phyloP scores from a whole-genome alignment of 331 rosid genomes.

The Arachis monticola region DNA sequence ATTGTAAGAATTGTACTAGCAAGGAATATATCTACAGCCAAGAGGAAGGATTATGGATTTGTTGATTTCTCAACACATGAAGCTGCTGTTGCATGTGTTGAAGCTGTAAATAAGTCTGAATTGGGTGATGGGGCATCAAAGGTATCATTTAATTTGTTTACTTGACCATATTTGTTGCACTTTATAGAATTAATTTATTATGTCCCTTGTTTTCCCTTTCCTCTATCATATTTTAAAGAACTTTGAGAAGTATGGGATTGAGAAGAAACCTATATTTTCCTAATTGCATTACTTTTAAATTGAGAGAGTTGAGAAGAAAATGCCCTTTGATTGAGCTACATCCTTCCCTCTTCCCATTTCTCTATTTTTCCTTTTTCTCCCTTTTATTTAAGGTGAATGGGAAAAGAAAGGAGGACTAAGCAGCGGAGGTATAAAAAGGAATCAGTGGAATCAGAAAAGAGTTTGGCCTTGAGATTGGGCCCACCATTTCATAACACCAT shows the following conservation, averaged over 20 bases:
- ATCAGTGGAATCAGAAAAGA: too few relatives aligned
- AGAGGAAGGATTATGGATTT: constrained; percentile 92
- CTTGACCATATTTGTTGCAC: constrained; percentile 27
- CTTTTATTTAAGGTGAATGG: not conserved
- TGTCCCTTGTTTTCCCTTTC: not conserved
- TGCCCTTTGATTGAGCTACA: constrained; percentile 12
- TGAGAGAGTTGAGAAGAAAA: constrained; percentile 15
- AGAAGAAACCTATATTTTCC: constrained; percentile 17
- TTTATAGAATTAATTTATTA: constrained; percentile 8
- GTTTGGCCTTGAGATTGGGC: too few relatives aligned
- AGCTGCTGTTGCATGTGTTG: constrained; percentile 72
- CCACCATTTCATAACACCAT: too few relatives aligned
- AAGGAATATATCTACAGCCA: constrained; percentile 70
- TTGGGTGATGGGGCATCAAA: constrained; percentile 61
- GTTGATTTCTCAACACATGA: constrained; percentile 81
- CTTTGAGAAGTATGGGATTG: constrained; percentile 24
- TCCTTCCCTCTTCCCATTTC: not conserved
- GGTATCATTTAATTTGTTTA: constrained; percentile 49
- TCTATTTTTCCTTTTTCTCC: not conserved
- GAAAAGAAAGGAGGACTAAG: too few relatives aligned
- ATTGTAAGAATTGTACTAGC: constrained; percentile 66
- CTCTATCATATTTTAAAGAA: not conserved
- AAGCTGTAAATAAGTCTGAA: constrained; percentile 60
- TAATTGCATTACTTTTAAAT: constrained; percentile 4
- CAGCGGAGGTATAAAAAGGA: too few relatives aligned